A percentile compares a stretch with the other conserved stretches of the same genome.
phyloP scores from a whole-genome alignment of 345 rosid species.

The Citrus inodora region DNA sequence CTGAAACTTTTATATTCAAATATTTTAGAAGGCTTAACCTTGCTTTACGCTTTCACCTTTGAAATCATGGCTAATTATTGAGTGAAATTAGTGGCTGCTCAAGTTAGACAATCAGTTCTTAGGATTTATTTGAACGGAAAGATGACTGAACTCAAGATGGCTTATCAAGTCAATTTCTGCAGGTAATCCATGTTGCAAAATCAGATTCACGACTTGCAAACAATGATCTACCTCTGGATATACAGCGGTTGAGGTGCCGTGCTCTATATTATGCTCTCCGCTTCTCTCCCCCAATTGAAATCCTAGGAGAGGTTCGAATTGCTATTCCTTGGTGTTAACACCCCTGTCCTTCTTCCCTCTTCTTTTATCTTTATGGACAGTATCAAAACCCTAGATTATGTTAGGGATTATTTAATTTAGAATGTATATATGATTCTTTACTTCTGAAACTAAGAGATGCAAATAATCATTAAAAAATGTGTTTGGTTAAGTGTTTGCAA shows the following conservation, averaged over 20 bases:
- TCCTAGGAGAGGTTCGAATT: conserved; percentile 73
- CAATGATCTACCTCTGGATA: conserved; percentile 77
- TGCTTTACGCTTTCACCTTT: not conserved
- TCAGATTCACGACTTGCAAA: conserved; percentile 97
- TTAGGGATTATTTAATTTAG: not conserved
- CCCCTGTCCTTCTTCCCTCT: not conserved
- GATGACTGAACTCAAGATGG: not conserved
- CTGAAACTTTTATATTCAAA: not conserved
- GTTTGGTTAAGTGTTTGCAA: not conserved
- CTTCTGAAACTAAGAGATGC: not conserved
- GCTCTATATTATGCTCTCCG: conserved; percentile 68
- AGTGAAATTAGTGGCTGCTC: not conserved
- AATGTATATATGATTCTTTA: not conserved
- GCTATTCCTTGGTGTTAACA: conserved; percentile 1
- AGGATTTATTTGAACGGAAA: not conserved
- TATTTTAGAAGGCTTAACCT: not conserved
- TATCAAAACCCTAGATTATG: no score
- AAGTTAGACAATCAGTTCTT: not conserved
- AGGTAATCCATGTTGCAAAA: conserved; percentile 85
- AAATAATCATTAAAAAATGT: not conserved
- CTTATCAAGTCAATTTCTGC: conserved; percentile 20
- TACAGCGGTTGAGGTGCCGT: conserved; percentile 92
- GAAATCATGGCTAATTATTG: not conserved
- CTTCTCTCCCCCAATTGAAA: conserved; percentile 75
- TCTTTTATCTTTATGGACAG: no score